Base-by-base conservation (phyloP, 2,329 filamentous ascomycete species). In the Hansfordia pulvinata region DNA sequence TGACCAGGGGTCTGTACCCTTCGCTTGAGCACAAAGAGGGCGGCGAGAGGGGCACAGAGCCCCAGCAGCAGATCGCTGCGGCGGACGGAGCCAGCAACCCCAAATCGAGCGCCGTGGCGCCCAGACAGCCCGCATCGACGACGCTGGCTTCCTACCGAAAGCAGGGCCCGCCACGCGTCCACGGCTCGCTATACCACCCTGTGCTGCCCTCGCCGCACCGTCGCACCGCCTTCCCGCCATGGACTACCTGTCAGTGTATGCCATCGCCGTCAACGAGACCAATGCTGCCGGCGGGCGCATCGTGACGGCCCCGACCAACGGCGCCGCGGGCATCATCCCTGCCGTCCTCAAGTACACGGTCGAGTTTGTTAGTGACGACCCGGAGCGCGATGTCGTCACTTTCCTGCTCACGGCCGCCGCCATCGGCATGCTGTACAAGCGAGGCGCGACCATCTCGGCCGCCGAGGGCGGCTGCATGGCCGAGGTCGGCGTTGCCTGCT, bases 391-490 rank as follows among this genome's bases (percentile, higher is more conserved):
- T 29, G 50, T 62, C 8, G 47, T 56, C 4, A 64, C 59, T 0
- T 64, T 64, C 39, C 43, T 64, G 1, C 47, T 64, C 2, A 64
- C 60, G 2, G 55, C 60, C 2, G 50, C 60, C 1, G 60, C 60
- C 5, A 61, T 64, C 13, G 60, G 60, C 23, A 64, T 64, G 60
- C 49, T 64, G 13, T 64, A 63, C 47, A 64, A 64, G 47, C 58
- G 60, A 11, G 60, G 60, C 4, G 60, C 60, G 1, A 64, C 59
- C 12, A 64, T 64, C 32, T 63, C 59, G 1, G 60, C 60, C 1
- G 60, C 60, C 2, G 60, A 64, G 34, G 60, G 60, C 20, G 60
- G 60, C 0, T 64, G 60, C 42, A 64, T 64, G 60, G 60, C 60
- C n/a, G 60, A 64, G 35, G 60, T 64, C 1, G 60, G 60, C 15